Evolutionary conservation across 352 stramenopile species (phyloP).

Genomic region (Phytophthora niederhauseri): DNA sequence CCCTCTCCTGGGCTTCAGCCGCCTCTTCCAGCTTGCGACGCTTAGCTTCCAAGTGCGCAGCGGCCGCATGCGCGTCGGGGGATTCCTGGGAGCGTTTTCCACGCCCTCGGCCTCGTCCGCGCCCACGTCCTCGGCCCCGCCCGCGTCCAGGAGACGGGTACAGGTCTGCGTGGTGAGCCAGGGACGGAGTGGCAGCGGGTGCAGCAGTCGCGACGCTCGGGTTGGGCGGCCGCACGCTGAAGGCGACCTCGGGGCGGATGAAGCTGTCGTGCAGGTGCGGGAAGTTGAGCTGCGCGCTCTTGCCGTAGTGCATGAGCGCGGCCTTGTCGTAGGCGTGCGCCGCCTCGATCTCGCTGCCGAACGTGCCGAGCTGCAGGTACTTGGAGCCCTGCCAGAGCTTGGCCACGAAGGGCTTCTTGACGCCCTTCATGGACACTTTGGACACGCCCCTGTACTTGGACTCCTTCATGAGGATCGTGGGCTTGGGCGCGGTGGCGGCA

Average conservation of each 20-base stretch:
- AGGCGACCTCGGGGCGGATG: constrained; percentile 44
- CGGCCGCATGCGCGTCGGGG: constrained; percentile 23
- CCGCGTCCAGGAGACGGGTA: constrained; percentile 33
- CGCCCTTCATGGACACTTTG: constrained; percentile 79
- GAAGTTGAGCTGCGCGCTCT: constrained; percentile 77
- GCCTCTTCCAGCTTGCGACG: constrained; percentile 39
- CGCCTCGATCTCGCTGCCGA: constrained; percentile 78
- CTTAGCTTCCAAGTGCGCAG: constrained; percentile 30
- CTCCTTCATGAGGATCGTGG: constrained; percentile 57
- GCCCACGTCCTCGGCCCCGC: constrained; percentile 44
- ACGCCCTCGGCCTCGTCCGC: constrained; percentile 59
- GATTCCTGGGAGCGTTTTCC: constrained; percentile 61
- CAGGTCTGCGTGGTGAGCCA: constrained; percentile 11
- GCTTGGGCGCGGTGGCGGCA: constrained; percentile 10
- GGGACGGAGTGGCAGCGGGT: background rate
- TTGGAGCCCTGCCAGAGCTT: constrained; percentile 72
- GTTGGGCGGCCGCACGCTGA: constrained; percentile 30
- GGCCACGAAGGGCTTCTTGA: constrained; percentile 84
- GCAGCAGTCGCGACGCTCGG: background rate
- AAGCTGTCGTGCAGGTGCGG: constrained; percentile 79
- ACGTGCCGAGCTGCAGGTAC: constrained; percentile 73
- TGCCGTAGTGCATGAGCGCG: constrained; percentile 70
- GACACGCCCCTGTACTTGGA: constrained; percentile 84
- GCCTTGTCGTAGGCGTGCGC: constrained; percentile 85
- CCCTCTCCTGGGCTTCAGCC: constrained; percentile 34